A percentile compares a stretch with the other conserved stretches of the same genome.
Conservation (phyloP, 2,329 filamentous ascomycete genomes). For the Moelleriella libera region DNA sequence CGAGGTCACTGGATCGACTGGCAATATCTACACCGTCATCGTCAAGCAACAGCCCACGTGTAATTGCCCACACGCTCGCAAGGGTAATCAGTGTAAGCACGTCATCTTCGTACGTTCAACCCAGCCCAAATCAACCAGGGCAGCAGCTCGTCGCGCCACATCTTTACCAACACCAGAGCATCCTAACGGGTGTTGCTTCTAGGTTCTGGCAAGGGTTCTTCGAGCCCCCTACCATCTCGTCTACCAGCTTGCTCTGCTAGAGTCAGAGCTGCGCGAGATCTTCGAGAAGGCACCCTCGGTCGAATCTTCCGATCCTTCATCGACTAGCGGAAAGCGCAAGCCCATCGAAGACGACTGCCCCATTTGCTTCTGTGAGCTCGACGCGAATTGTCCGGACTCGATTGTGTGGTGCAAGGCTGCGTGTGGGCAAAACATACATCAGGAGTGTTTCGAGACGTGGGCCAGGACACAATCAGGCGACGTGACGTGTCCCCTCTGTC, state of each 20-base stretch:
- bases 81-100: conserved; percentile 51
- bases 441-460: conserved; percentile 40
- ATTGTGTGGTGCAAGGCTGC: conserved; percentile 36
- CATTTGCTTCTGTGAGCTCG: conserved; percentile 39
- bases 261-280: conserved; percentile 43
- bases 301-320: conserved; percentile 15
- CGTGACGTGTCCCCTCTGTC: conserved; percentile 48
- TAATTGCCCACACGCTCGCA: conserved; percentile 37
- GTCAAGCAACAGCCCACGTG: conserved; percentile 38
- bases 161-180: too few relatives aligned
- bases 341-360: conserved; percentile 39
- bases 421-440: conserved; percentile 42
- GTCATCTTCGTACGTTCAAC: conserved; percentile 34
- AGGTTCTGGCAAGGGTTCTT: conserved; percentile 45
- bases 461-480: conserved; percentile 26
- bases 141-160: too few relatives aligned
- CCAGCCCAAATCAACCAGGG: too few relatives aligned
- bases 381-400: conserved; percentile 16
- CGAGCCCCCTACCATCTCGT: conserved; percentile 39
- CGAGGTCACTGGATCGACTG: conserved; percentile 47
- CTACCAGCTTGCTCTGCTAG: conserved; percentile 48
- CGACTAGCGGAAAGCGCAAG: conserved; percentile 26
- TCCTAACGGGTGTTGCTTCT: background rate
- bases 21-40: conserved; percentile 47
- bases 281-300: conserved; percentile 39